These are phyloP conservation scores for Colletotrichum godetiae DNA, from an alignment of 2,329 filamentous ascomycete species.

Conservation along the genomic window DNA sequence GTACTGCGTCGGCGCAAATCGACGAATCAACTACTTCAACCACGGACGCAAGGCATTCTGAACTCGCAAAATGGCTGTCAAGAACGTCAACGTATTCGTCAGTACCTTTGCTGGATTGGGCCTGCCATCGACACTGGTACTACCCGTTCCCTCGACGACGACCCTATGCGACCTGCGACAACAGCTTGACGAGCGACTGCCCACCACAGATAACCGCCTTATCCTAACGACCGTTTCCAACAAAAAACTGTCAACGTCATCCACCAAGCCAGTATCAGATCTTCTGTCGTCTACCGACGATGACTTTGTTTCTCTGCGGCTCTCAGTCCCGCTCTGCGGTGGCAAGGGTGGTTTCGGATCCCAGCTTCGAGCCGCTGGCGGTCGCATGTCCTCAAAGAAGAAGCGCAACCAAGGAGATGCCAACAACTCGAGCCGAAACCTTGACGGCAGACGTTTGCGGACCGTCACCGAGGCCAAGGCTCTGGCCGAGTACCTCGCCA, in stretches of 20 bases:
- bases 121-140: conserved; percentile 82
- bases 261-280: conserved; percentile 66
- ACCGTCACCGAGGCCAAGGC: conserved; percentile 97
- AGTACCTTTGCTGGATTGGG: conserved; percentile 86
- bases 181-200: conserved; percentile 71
- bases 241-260: conserved; percentile 70
- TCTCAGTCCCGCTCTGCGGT: conserved; percentile 83
- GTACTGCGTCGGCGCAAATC: background rate
- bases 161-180: conserved; percentile 75
- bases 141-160: conserved; percentile 76
- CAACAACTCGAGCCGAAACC: conserved; percentile 90
- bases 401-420: conserved; percentile 85
- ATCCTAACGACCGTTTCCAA: conserved; percentile 87
- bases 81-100: conserved; percentile 82
- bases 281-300: conserved; percentile 69
- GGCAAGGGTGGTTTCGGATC: conserved; percentile 99
- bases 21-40: background rate
- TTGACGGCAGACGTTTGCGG: conserved; percentile 89
- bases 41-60: background rate
- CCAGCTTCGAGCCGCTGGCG: conserved; percentile 94
- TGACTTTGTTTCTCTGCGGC: conserved; percentile 83
- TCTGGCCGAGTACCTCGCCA: conserved; percentile 91
- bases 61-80: conserved; percentile 59
- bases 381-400: conserved; percentile 96
- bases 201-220: conserved; percentile 67